Base-by-base conservation (phyloP, 164 flowering plant species). In the Cinnamomum chago region DNA sequence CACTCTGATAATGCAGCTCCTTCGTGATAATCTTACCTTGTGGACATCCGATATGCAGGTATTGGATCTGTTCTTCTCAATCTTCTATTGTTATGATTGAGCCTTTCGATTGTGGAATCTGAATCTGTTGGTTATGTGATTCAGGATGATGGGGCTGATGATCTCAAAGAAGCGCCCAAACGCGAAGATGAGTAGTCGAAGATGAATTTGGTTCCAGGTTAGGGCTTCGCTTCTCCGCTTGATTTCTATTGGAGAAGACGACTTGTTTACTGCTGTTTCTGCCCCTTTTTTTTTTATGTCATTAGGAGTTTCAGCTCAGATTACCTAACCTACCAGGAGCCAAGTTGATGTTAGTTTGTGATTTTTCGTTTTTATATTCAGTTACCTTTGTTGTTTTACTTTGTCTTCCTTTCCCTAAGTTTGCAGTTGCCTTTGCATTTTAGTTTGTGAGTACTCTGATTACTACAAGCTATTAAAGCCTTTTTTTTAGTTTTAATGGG, bases 1-100 rank as follows among this genome's bases (percentile, higher is more conserved):
- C 87, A 92, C 93, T 67, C 83, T 90, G 85, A 92, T 92, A 55
- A 92, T 90, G 97, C 95, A 92, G 81, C 97, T 90, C 62, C 95
- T 92, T 50, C 92, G 97, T 18, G 97, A 92, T 73, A 92, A 90
- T 76, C 95, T 92, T 76, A 92, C 97, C 23, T 80, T 89, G 68
- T 92, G 95, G 97, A 92, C 97, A 47, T 90, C 93, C 2, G 95
- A 92, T 75, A 88, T 89, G 92, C 97, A 92, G 95, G 95, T 89
- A 15, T 72, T 65, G 77, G 9, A 35, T 73, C 55, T 50, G n/a
- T 55, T 70, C 17, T 79, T 18, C 17, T 72, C 15, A 33, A 15
- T 18, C 33, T 10, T 50, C 3, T 13, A 5, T 35, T 11, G 47
- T 40, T 40, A 12, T 51, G 27, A 47, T 66, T 23, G 20, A 55